Evolutionary conservation across 169 alveolate species (phyloP).

Genomic region (Pseudocohnilembus persalinus): DNA sequence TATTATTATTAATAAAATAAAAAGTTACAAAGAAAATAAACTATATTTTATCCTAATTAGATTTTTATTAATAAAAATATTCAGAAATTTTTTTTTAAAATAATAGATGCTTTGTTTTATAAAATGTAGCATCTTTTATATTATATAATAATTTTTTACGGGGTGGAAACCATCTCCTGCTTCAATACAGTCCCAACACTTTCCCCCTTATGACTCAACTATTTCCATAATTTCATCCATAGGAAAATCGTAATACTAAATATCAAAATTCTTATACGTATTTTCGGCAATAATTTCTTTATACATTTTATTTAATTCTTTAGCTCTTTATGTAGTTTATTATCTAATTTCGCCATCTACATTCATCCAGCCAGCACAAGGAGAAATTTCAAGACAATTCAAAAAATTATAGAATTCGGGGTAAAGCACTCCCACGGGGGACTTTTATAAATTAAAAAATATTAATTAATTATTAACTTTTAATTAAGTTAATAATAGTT

Average conservation of each 20-base stretch:
- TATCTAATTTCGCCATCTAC: conserved; percentile 9
- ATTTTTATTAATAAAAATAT: no score
- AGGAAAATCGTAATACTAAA: conserved; percentile 13
- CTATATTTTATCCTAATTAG: no score
- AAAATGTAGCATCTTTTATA: no score
- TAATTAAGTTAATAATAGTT: no score
- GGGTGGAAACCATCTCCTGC: conserved; percentile 44
- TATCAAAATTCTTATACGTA: conserved; percentile 10
- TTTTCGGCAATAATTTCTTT: conserved; percentile 7
- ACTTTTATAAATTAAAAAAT: not conserved
- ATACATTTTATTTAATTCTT: not conserved
- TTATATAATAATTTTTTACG: not conserved
- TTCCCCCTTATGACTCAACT: conserved; percentile 1
- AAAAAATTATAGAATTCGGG: conserved; percentile 21
- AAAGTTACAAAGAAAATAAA: no score
- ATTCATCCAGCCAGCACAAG: conserved; percentile 37
- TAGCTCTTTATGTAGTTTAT: conserved; percentile 10
- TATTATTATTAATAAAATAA: no score
- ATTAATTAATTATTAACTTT: no score
- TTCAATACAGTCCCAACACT: conserved; percentile 21
- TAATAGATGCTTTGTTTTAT: no score
- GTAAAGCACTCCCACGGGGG: conserved; percentile 23
- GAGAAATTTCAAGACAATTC: conserved; percentile 23
- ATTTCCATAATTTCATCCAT: conserved; percentile 3
- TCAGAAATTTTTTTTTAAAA: no score